Percentiles rank a stretch among this genome's conserved stretches.
Conservation (phyloP, 202 grass and related monocot genomes). For the Digitaria exilis region DNA sequence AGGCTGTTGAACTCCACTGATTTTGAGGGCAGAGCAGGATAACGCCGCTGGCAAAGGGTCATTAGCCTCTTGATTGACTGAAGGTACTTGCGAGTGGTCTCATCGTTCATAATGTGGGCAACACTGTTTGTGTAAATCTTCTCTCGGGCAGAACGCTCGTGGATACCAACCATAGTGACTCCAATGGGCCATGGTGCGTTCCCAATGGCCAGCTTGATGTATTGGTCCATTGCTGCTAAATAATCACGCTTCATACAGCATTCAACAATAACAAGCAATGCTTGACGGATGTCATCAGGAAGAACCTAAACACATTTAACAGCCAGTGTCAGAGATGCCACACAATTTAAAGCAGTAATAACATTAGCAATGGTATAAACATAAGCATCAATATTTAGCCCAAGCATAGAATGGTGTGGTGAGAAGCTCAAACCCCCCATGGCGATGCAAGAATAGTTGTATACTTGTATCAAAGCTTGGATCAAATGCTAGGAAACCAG, state of each 20-base stretch:
- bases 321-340: constrained; percentile 15
- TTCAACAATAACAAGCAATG: constrained; percentile 80
- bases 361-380: background rate
- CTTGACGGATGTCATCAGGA: constrained; percentile 82
- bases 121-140: constrained; percentile 98
- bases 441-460: no score
- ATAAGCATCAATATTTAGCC: constrained; percentile 13
- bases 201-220: constrained; percentile 93
- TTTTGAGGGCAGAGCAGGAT: constrained; percentile 87
- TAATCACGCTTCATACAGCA: constrained; percentile 96
- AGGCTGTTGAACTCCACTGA: constrained; percentile 99
- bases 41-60: constrained; percentile 84
- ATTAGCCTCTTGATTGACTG: constrained; percentile 97
- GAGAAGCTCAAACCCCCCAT: constrained; percentile 38
- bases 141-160: constrained; percentile 94
- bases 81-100: constrained; percentile 95
- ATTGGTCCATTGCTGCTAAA: constrained; percentile 94
- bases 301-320: constrained; percentile 58
- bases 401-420: background rate
- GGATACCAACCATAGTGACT: constrained; percentile 99
- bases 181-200: constrained; percentile 99
- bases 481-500: background rate
- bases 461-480: background rate
- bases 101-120: constrained; percentile 98
- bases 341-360: background rate